Evolutionary conservation across 2,329 filamentous ascomycete genomes (phyloP).

Genomic region (Juglanconis juglandina): DNA sequence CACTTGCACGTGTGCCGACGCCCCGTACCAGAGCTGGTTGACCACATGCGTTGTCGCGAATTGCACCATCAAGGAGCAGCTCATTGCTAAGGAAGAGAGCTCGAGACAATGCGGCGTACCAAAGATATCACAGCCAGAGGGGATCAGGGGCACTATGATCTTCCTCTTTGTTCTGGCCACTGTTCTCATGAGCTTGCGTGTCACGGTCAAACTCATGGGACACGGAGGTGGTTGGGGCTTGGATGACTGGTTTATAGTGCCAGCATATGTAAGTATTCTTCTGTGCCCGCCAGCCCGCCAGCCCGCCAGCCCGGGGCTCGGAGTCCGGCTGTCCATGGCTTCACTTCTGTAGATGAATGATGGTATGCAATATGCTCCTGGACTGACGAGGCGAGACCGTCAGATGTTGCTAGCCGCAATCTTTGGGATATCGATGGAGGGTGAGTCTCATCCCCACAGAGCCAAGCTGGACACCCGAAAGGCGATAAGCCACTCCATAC

Average conservation of each 20-base stretch:
- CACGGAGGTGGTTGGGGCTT: slow-evolving; percentile 5
- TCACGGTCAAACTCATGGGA: slow-evolving; percentile 2
- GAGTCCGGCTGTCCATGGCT: not conserved
- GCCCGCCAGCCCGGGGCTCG: too few relatives aligned
- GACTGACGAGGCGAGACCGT: not conserved
- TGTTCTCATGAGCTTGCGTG: slow-evolving; percentile 1
- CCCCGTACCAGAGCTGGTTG: not conserved
- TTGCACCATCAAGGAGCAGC: slow-evolving; percentile 11
- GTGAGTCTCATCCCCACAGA: not conserved
- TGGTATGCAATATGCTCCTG: not conserved
- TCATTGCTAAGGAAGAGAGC: not conserved
- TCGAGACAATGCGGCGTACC: not conserved
- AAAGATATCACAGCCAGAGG: not conserved
- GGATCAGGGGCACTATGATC: not conserved
- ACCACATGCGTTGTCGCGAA: slow-evolving; percentile 1
- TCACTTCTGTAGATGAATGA: not conserved
- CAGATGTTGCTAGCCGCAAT: not conserved
- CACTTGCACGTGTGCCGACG: slow-evolving; percentile 2
- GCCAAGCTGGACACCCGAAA: not conserved
- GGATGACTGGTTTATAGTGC: slow-evolving; percentile 4
- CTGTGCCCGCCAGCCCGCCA: too few relatives aligned
- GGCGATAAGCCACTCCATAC: not conserved
- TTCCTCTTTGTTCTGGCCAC: not conserved
- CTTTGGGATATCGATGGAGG: not conserved
- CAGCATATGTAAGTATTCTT: not conserved